These are phyloP conservation scores for Elymus sibiricus DNA, from an alignment of 176 grass and related monocot genomes.

Conservation along the genomic window DNA sequence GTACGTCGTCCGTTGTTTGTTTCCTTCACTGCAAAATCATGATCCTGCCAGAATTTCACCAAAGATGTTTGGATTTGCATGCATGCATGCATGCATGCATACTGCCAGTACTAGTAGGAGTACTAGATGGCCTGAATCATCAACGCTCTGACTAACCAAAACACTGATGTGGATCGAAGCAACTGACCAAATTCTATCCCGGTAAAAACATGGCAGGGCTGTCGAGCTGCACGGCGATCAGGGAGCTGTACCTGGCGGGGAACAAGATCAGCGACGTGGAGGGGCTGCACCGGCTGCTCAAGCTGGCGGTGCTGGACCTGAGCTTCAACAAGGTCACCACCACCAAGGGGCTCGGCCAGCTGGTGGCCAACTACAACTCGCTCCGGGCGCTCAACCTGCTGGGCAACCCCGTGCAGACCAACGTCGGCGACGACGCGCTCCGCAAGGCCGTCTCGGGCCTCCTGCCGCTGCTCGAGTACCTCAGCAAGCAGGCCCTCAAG, in stretches of 20 bases:
- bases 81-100: too few relatives aligned
- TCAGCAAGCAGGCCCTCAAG: slow-evolving; percentile 77
- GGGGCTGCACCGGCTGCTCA: slow-evolving; percentile 83
- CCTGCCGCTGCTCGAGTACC: slow-evolving; percentile 66
- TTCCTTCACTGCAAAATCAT: not conserved
- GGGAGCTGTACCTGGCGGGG: slow-evolving; percentile 87
- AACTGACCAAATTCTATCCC: too few relatives aligned
- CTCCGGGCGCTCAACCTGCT: slow-evolving; percentile 74
- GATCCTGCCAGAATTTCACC: not conserved
- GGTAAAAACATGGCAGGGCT: slow-evolving; percentile 32
- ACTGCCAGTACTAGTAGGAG: too few relatives aligned
- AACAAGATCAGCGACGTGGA: slow-evolving; percentile 95
- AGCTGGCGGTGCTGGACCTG: slow-evolving; percentile 73
- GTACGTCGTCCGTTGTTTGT: too few relatives aligned
- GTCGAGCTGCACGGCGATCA: slow-evolving; percentile 70
- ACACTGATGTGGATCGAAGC: not conserved
- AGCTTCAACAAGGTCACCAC: slow-evolving; percentile 89
- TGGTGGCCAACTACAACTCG: slow-evolving; percentile 89
- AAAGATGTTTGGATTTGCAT: too few relatives aligned
- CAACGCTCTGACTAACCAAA: not conserved
- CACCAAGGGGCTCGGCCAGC: slow-evolving; percentile 72
- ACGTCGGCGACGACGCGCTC: slow-evolving; percentile 77
- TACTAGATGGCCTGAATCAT: too few relatives aligned
- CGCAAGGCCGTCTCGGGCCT: slow-evolving; percentile 59
- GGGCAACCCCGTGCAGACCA: slow-evolving; percentile 74